These are phyloP conservation scores for Trametes gibbosa DNA, from an alignment of 768 basidiomycete species.

Conservation along the genomic window DNA sequence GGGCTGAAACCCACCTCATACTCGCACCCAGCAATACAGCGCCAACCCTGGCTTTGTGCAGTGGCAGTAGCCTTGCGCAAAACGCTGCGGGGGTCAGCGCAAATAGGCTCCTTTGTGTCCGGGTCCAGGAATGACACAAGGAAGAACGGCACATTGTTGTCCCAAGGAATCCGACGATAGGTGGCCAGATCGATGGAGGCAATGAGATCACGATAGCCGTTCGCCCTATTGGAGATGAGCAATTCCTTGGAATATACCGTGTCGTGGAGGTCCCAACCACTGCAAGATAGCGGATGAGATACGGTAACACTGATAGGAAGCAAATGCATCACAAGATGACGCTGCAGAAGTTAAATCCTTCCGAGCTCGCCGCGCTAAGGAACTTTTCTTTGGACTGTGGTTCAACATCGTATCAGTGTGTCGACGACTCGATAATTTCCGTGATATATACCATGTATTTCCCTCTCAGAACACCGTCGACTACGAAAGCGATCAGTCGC, in stretches of 20 bases:
- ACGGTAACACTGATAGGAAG: not conserved
- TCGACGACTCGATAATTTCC: not conserved
- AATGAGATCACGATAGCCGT: constrained; percentile 88
- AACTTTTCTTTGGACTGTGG: constrained; percentile 90
- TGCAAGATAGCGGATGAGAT: constrained; percentile 27
- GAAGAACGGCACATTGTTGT: constrained; percentile 90
- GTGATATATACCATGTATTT: constrained; percentile 73
- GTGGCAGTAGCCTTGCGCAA: constrained; percentile 56
- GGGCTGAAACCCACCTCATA: constrained; percentile 66
- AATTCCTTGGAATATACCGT: constrained; percentile 80
- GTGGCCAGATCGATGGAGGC: constrained; percentile 86
- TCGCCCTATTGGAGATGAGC: constrained; percentile 84
- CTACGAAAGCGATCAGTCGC: constrained; percentile 35
- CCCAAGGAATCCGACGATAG: constrained; percentile 89
- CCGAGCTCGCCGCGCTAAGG: constrained; percentile 69
- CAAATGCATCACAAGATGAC: constrained; percentile 74
- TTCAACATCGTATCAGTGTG: constrained; percentile 7
- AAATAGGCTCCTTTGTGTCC: constrained; percentile 70
- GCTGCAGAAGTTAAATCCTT: constrained; percentile 92
- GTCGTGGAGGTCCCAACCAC: constrained; percentile 94
- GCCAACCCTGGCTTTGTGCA: constrained; percentile 47
- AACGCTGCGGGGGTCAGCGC: constrained; percentile 85
- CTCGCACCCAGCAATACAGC: constrained; percentile 85
- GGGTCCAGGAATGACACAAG: constrained; percentile 89
- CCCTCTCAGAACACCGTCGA: constrained; percentile 93